Conservation (phyloP, 352 stramenopile genomes). For the Globisporangium paroecandrum region DNA sequence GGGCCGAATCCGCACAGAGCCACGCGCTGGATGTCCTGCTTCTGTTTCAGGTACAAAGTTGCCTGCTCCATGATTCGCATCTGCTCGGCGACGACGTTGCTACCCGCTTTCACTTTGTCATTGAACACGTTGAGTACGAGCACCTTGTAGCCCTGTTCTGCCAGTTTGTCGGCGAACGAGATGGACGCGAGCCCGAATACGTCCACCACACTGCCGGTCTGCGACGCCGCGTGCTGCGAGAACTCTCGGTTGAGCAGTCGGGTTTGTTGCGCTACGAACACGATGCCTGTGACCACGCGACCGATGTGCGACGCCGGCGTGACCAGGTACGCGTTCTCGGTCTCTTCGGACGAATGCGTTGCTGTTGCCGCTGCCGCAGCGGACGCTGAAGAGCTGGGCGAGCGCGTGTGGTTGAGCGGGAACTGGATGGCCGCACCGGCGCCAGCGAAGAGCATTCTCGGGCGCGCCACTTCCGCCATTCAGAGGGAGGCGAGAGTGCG, state of each 20-base stretch:
- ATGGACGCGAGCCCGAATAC: constrained; percentile 54
- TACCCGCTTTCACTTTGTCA: constrained; percentile 13
- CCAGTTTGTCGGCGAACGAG: constrained; percentile 83
- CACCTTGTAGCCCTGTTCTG: constrained; percentile 87
- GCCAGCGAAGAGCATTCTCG: constrained; percentile 45
- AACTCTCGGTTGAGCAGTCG: constrained; percentile 30
- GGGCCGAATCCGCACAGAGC: constrained; percentile 60
- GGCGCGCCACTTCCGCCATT: constrained; percentile 29
- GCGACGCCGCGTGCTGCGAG: constrained; percentile 2
- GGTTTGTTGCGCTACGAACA: constrained; percentile 54
- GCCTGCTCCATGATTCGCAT: constrained; percentile 41
- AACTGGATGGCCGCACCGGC: constrained; percentile 51
- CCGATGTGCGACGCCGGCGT: constrained; percentile 69
- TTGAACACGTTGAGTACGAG: constrained; percentile 57
- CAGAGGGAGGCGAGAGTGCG: not conserved
- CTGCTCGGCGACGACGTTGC: constrained; percentile 17
- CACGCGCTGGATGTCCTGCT: constrained; percentile 74
- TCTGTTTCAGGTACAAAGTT: constrained; percentile 54
- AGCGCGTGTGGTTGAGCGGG: constrained; percentile 25
- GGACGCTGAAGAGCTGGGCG: constrained; percentile 2
- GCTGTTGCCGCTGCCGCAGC: constrained; percentile 1
- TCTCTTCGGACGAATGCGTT: constrained; percentile 10
- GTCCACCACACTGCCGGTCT: constrained; percentile 18
- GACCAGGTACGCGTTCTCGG: constrained; percentile 65
- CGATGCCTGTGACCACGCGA: constrained; percentile 78